Conservation (phyloP, 2,329 filamentous ascomycete genomes). For the Aspergillus pseudonomiae region DNA sequence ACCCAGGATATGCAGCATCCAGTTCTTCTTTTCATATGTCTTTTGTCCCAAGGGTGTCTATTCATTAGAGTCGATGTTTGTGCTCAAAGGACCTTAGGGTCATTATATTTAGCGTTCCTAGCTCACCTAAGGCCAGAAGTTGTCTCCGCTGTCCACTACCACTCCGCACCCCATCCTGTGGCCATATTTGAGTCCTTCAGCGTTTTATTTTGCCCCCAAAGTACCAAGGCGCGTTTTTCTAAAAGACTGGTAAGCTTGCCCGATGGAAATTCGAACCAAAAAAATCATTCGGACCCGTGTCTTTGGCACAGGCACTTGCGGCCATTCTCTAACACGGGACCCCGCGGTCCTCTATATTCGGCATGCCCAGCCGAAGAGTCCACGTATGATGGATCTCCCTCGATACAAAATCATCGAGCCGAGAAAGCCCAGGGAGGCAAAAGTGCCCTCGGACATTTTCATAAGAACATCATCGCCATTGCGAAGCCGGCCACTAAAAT, state of each 20-base stretch:
- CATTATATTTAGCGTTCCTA: background rate
- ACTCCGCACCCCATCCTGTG: background rate
- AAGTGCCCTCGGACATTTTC: background rate
- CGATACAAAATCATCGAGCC: slow-evolving; percentile 16
- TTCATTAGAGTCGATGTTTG: background rate
- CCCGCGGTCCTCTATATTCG: slow-evolving; percentile 19
- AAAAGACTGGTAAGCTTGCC: slow-evolving; percentile 19
- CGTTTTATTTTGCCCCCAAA: slow-evolving; percentile 2
- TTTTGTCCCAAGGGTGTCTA: background rate
- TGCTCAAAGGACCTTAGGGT: background rate
- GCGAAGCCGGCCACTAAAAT: slow-evolving; percentile 15
- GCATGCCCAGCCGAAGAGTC: slow-evolving; percentile 7
- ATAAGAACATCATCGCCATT: slow-evolving; percentile 11
- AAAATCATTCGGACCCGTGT: slow-evolving; percentile 22
- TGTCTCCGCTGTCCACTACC: background rate
- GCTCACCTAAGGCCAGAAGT: background rate
- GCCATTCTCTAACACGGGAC: slow-evolving; percentile 17
- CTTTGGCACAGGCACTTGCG: slow-evolving; percentile 17
- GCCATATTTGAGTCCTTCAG: background rate
- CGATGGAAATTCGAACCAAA: slow-evolving; percentile 26
- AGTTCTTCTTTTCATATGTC: background rate
- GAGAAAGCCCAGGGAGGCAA: slow-evolving; percentile 6
- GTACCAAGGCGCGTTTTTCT: slow-evolving; percentile 21
- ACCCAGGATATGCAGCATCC: slow-evolving; percentile 12
- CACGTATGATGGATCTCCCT: slow-evolving; percentile 4